A percentile compares a stretch with the other conserved stretches of the same genome.
Evolutionary conservation across 352 stramenopile species (phyloP).

Genomic region (Phytophthora melonis): DNA sequence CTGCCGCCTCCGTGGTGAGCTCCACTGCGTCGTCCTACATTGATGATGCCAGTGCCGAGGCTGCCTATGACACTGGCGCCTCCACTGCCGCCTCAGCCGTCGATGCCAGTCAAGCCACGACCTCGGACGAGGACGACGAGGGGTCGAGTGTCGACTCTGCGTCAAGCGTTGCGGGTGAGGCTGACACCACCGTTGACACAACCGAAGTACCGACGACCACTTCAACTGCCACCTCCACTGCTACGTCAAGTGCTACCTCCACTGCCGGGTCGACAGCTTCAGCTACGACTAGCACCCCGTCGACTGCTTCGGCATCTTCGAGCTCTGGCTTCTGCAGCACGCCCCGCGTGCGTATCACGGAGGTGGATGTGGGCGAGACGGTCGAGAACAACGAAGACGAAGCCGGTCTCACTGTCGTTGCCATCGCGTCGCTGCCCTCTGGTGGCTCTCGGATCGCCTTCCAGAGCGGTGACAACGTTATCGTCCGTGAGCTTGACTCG

Average conservation of each 20-base stretch:
- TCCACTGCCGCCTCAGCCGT: not conserved
- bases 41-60: conserved; percentile 9
- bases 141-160: no score
- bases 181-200: not conserved
- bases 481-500: conserved; percentile 54
- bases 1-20: not conserved
- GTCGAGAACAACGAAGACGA: conserved; percentile 57
- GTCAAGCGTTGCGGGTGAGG: not conserved
- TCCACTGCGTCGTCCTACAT: conserved; percentile 22
- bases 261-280: conserved; percentile 2
- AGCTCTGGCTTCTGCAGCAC: conserved; percentile 32
- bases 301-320: conserved; percentile 19
- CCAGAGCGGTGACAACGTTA: conserved; percentile 51
- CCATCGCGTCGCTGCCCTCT: conserved; percentile 49
- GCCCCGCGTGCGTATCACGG: conserved; percentile 46
- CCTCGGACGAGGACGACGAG: conserved; percentile 23
- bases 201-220: no score
- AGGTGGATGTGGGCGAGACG: conserved; percentile 48
- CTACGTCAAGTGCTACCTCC: conserved; percentile 4
- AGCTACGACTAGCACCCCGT: not conserved
- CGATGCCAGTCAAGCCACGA: conserved; percentile 18
- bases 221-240: conserved; percentile 7
- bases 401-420: conserved; percentile 52
- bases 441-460: conserved; percentile 40
- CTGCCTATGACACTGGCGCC: conserved; percentile 7